Conservation (phyloP, 805 yeast genomes). For the Saccharomycopsis capsularis region DNA sequence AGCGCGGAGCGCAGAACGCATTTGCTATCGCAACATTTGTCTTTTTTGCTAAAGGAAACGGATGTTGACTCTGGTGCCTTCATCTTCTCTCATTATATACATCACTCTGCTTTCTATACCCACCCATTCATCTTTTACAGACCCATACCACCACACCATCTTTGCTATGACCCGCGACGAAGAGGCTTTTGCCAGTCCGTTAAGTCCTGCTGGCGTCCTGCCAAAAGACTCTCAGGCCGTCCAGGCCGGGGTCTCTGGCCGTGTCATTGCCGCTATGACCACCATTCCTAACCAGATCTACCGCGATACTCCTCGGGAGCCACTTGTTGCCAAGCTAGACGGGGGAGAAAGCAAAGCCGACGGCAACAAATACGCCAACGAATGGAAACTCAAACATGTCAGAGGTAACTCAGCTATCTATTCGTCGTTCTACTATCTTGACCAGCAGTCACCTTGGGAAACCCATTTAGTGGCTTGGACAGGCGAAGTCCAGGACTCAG, state of each 20-base stretch:
- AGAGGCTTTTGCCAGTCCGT: conserved; percentile 26
- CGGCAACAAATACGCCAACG: conserved; percentile 34
- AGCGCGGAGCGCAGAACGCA: no score
- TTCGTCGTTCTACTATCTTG: conserved; percentile 61
- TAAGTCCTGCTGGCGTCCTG: conserved; percentile 17
- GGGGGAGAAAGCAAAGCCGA: conserved; percentile 29
- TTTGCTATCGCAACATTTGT: no score
- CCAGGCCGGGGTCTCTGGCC: conserved; percentile 46
- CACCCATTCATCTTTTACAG: no score
- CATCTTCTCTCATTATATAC: no score
- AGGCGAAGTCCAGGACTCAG: conserved; percentile 57
- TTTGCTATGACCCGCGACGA: conserved; percentile 14
- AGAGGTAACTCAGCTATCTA: conserved; percentile 83
- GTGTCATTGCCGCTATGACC: conserved; percentile 62
- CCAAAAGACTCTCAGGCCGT: background rate
- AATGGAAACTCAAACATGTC: conserved; percentile 43
- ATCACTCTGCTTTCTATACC: no score
- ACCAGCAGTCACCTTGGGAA: conserved; percentile 72
- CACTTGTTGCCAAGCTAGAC: conserved; percentile 1
- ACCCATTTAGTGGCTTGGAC: conserved; percentile 92
- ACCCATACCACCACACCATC: background rate
- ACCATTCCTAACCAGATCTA: conserved; percentile 58
- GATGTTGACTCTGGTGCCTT: no score
- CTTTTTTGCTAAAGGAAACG: no score
- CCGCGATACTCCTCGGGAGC: conserved; percentile 1